These are phyloP conservation scores for Hortiboletus campestris DNA, from an alignment of 768 basidiomycete species.

Conservation along the genomic window DNA sequence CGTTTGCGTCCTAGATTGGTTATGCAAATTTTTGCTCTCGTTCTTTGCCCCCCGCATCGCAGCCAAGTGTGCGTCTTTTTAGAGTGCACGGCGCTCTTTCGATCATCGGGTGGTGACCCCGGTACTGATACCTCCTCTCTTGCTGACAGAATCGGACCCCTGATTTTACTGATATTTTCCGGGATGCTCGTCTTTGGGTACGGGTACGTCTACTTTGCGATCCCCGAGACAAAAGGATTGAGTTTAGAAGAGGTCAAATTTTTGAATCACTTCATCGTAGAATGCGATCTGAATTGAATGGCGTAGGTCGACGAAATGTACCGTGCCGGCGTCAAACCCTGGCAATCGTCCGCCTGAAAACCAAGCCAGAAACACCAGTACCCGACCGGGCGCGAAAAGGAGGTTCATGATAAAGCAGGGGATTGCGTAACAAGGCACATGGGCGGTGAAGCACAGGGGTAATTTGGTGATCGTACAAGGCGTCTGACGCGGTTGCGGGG, in stretches of 20 bases:
- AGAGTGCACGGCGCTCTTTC: conserved; percentile 33
- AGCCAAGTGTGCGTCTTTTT: conserved; percentile 41
- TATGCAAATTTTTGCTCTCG: conserved; percentile 73
- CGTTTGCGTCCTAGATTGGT: conserved; percentile 41
- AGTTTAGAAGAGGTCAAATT: conserved; percentile 61
- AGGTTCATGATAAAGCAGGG: neutral
- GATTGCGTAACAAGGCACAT: neutral
- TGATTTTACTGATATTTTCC: conserved; percentile 78
- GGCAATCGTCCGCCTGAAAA: conserved; percentile 58
- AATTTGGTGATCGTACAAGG: neutral
- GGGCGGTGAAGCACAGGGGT: no score
- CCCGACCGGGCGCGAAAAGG: neutral
- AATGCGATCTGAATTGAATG: neutral
- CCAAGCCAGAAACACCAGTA: conserved; percentile 40
- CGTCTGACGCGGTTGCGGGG: neutral
- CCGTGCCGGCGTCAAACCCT: conserved; percentile 59
- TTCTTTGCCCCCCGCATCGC: conserved; percentile 74
- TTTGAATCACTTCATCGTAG: neutral
- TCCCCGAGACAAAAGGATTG: conserved; percentile 80
- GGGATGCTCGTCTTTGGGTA: conserved; percentile 71
- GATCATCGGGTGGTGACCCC: neutral
- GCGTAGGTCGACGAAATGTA: conserved; percentile 70
- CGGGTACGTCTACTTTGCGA: conserved; percentile 72
- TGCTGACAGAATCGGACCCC: conserved; percentile 55
- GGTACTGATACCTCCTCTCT: neutral